Evolutionary conservation across 352 stramenopile genomes (phyloP).

Genomic region (Pythium vanterpoolii): DNA sequence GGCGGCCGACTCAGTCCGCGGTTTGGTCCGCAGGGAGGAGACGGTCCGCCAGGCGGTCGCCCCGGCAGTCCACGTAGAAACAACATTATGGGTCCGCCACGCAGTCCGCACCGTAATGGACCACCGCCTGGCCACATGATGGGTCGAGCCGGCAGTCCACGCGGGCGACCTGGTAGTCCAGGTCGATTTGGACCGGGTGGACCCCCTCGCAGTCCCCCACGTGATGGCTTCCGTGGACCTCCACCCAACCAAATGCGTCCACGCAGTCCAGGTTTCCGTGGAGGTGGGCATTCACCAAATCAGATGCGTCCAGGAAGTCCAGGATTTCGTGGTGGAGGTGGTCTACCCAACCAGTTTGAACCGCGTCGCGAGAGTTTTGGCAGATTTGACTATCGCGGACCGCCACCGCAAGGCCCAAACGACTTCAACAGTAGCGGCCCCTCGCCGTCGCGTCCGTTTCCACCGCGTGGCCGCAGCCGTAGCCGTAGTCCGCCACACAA

Average conservation of each 20-base stretch:
- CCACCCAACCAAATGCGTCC: conserved; percentile 1
- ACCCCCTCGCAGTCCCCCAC: conserved; percentile 4
- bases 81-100: too few species aligned
- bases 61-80: conserved; percentile 11
- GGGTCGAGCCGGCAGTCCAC: conserved; percentile 4
- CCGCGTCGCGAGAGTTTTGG: conserved; percentile 14
- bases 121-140: conserved; percentile 6
- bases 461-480: conserved; percentile 23
- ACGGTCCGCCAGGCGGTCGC: background rate
- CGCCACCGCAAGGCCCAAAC: conserved; percentile 3
- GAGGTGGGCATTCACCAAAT: too few species aligned
- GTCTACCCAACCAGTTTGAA: background rate
- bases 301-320: conserved; percentile 8
- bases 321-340: conserved; percentile 1
- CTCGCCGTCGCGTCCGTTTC: background rate
- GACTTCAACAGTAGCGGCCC: conserved; percentile 16
- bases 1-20: conserved; percentile 9
- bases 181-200: conserved; percentile 8
- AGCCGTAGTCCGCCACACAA: conserved; percentile 25
- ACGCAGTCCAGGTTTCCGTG: conserved; percentile 7
- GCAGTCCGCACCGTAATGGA: conserved; percentile 10
- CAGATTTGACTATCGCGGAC: conserved; percentile 13
- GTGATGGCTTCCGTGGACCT: conserved; percentile 4
- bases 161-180: background rate
- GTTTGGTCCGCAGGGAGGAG: background rate